phyloP scores from a whole-genome alignment of 495 filamentous ascomycete species.

The Jackrogersella minutella region DNA sequence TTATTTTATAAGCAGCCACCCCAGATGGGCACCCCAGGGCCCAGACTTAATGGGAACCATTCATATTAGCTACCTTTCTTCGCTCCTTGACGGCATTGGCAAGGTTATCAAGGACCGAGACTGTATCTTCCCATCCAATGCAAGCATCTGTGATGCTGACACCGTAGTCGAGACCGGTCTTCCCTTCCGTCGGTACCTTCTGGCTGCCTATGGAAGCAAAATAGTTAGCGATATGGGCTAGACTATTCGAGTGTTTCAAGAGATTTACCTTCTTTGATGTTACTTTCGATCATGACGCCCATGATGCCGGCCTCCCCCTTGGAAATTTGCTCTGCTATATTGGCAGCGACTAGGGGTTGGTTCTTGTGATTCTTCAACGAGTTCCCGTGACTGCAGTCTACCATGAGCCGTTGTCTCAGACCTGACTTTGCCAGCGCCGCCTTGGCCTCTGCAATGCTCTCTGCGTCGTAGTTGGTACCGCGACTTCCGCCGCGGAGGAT shows the following conservation, averaged over 20 bases:
- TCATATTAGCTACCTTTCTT: conserved; percentile 54
- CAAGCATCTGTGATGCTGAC: conserved; percentile 98
- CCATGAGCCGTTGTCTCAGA: conserved; percentile 82
- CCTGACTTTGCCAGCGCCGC: conserved; percentile 71
- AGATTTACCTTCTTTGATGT: conserved; percentile 85
- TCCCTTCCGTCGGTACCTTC: conserved; percentile 91
- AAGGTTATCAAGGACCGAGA: conserved; percentile 76
- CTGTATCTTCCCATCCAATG: conserved; percentile 94
- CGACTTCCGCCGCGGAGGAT: conserved; percentile 93
- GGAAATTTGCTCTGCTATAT: conserved; percentile 82
- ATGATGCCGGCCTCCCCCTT: conserved; percentile 88
- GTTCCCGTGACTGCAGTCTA: conserved; percentile 98
- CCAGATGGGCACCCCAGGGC: too few relatives aligned
- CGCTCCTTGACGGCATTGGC: conserved; percentile 81
- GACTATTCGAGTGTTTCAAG: conserved; percentile 1
- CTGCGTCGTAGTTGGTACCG: conserved; percentile 91
- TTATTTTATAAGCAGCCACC: background rate
- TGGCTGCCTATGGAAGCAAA: conserved; percentile 71
- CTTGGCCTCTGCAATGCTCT: conserved; percentile 81
- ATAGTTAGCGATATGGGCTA: background rate
- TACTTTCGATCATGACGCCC: conserved; percentile 98
- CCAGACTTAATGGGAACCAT: conserved; percentile 22
- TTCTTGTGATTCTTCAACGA: conserved; percentile 96
- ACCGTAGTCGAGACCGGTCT: conserved; percentile 88
- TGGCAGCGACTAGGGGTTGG: conserved; percentile 91